phyloP scores from a whole-genome alignment of 169 alveolate species.

The Eimeria acervulina region DNA sequence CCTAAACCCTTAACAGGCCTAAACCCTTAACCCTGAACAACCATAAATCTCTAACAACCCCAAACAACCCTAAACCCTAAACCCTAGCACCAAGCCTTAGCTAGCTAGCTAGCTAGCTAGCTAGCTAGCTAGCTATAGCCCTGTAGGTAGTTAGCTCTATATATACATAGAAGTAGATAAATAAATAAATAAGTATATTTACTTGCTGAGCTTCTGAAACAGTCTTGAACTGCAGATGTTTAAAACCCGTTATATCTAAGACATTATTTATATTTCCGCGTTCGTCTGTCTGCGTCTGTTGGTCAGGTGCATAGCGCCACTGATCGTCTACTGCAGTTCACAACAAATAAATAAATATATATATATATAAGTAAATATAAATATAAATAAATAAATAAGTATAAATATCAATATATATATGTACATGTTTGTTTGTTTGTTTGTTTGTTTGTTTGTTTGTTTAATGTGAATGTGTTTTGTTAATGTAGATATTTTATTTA shows the following conservation, averaged over 20 bases:
- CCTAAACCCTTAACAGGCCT: conserved; percentile 22
- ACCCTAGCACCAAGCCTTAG: neutral
- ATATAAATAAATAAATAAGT: too few relatives aligned
- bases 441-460: too few relatives aligned
- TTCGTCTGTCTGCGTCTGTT: conserved; percentile 78
- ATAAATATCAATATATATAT: too few relatives aligned
- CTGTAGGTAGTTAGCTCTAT: too few relatives aligned
- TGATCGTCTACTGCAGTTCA: conserved; percentile 79
- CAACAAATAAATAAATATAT: neutral
- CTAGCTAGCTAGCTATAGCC: too few relatives aligned
- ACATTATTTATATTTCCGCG: conserved; percentile 82
- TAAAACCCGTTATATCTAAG: conserved; percentile 57
- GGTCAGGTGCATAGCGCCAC: conserved; percentile 83
- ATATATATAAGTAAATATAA: neutral
- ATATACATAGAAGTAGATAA: too few relatives aligned
- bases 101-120: too few relatives aligned
- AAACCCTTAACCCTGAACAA: neutral
- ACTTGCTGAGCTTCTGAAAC: conserved; percentile 58
- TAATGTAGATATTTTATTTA: too few relatives aligned
- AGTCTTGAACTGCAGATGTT: conserved; percentile 37
- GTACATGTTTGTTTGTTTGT: too few relatives aligned
- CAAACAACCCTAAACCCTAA: conserved; percentile 30
- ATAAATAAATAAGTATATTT: neutral
- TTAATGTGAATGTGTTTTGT: too few relatives aligned
- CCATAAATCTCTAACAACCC: neutral